phyloP scores from a whole-genome alignment of 176 grass and related monocot species.

The Zoysia japonica region DNA sequence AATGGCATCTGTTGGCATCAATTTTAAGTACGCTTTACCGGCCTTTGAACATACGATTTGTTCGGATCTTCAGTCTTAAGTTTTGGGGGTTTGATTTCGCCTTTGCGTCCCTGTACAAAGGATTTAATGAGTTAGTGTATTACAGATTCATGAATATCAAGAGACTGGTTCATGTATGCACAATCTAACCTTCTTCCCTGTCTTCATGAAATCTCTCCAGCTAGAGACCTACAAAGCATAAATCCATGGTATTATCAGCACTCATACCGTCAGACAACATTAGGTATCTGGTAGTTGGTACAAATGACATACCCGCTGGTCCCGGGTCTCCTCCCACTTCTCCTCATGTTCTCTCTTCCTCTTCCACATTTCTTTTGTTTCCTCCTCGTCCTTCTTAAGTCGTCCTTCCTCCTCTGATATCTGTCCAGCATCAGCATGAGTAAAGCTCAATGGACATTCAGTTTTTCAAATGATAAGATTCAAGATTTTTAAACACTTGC shows the following conservation, averaged over 20 bases:
- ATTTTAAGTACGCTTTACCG: conserved; percentile 73
- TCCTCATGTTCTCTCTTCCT: conserved; percentile 98
- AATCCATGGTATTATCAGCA: conserved; percentile 14
- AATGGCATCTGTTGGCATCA: not conserved
- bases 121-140: not conserved
- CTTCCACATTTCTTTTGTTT: conserved; percentile 99
- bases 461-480: conserved; percentile 20
- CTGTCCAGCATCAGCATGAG: conserved; percentile 39
- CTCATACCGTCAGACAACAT: too few species aligned
- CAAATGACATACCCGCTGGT: conserved; percentile 59
- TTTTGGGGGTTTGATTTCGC: conserved; percentile 91
- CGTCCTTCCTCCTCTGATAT: conserved; percentile 99
- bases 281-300: too few species aligned
- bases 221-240: conserved; percentile 77
- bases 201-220: conserved; percentile 99
- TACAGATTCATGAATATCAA: conserved; percentile 15
- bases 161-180: not conserved
- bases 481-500: conserved; percentile 24
- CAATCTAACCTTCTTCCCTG: conserved; percentile 87
- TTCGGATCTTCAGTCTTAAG: conserved; percentile 96
- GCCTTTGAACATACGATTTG: conserved; percentile 98
- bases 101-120: conserved; percentile 70
- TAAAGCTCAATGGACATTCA: not conserved
- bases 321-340: conserved; percentile 97
- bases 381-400: conserved; percentile 97